Percentiles rank a stretch among this genome's conserved stretches.
phyloP scores from a whole-genome alignment of 2,329 filamentous ascomycete genomes.

The Xylaria hypoxylon region DNA sequence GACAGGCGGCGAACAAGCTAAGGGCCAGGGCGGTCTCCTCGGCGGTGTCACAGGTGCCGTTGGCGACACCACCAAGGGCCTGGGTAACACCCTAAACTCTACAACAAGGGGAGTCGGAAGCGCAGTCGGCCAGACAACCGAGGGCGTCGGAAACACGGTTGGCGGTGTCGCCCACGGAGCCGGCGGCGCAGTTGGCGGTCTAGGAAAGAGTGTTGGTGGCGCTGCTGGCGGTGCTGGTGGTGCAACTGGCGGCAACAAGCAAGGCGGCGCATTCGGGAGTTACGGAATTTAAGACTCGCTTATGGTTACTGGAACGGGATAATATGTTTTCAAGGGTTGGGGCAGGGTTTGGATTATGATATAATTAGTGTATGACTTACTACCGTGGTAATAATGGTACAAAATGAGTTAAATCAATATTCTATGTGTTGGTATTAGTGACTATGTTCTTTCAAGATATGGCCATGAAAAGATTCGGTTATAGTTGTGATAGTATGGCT shows the following conservation, averaged over 20 bases:
- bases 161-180: constrained; percentile 45
- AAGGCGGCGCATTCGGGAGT: constrained; percentile 45
- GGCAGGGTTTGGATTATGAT: background rate
- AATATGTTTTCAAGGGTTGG: background rate
- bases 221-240: constrained; percentile 37
- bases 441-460: background rate
- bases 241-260: constrained; percentile 33
- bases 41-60: constrained; percentile 50
- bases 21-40: constrained; percentile 51
- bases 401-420: background rate
- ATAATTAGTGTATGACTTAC: background rate
- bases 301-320: constrained; percentile 1
- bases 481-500: no score
- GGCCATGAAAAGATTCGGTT: background rate
- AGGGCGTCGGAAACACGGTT: constrained; percentile 46
- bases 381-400: background rate
- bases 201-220: constrained; percentile 36
- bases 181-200: constrained; percentile 37
- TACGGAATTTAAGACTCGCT: constrained; percentile 44
- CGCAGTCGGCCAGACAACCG: constrained; percentile 50
- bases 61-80: constrained; percentile 48
- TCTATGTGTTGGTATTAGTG: background rate
- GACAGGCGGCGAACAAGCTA: constrained; percentile 51
- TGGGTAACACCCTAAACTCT: constrained; percentile 50
- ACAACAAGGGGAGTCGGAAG: constrained; percentile 49